These are phyloP conservation scores for Inonotus hispidus DNA, from an alignment of 1,284 basidiomycete species.

Conservation along the genomic window DNA sequence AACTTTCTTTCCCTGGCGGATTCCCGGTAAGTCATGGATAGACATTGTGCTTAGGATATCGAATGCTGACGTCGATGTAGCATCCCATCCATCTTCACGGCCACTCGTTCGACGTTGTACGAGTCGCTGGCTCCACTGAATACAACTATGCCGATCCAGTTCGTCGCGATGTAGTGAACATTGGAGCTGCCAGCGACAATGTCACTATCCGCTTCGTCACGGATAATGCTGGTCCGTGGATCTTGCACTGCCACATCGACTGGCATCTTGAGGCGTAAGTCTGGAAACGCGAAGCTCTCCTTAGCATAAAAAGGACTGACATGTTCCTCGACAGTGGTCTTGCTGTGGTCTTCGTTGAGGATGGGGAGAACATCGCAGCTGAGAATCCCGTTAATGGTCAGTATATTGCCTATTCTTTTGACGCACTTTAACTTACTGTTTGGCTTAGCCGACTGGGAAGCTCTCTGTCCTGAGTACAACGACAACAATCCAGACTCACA, in stretches of 20 bases:
- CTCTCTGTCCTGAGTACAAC: constrained; percentile 25
- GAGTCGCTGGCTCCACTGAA: constrained; percentile 23
- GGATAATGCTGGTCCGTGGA: constrained; percentile 45
- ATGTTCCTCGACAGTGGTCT: constrained; percentile 33
- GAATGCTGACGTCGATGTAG: constrained; percentile 18
- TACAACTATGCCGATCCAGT: constrained; percentile 36
- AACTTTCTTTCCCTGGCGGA: constrained; percentile 31
- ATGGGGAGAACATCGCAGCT: constrained; percentile 24
- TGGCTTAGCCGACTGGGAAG: constrained; percentile 22
- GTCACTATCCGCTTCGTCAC: constrained; percentile 42
- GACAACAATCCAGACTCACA: constrained; percentile 11
- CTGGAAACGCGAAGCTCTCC: background rate
- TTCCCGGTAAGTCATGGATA: constrained; percentile 28
- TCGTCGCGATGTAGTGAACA: constrained; percentile 32
- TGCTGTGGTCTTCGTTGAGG: constrained; percentile 38
- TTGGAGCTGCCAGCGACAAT: constrained; percentile 25
- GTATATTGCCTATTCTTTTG: constrained; percentile 7
- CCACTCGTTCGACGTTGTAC: constrained; percentile 36
- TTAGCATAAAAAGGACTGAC: constrained; percentile 18
- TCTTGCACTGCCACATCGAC: constrained; percentile 37
- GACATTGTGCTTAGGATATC: constrained; percentile 14
- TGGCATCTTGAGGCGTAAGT: constrained; percentile 18
- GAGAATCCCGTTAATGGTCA: constrained; percentile 24
- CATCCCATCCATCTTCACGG: constrained; percentile 42
- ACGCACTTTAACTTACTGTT: background rate